phyloP scores from a whole-genome alignment of 495 filamentous ascomycete genomes.

The Penicillium macrosclerotiorum region DNA sequence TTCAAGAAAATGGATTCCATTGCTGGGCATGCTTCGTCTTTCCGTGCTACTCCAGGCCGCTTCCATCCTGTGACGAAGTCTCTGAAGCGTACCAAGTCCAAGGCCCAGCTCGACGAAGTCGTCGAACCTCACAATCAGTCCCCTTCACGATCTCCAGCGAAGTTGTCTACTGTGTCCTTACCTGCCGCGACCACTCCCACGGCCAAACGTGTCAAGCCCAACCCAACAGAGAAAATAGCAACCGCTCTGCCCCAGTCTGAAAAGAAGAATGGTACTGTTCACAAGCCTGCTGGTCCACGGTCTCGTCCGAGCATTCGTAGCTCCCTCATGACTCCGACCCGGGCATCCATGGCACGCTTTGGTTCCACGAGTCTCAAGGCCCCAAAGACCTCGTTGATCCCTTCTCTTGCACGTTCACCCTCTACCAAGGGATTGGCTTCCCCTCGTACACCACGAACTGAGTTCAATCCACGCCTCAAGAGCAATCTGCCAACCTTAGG shows the following conservation, averaged over 20 bases:
- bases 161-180: conserved; percentile 29
- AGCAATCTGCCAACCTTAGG: conserved; percentile 38
- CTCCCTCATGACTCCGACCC: conserved; percentile 74
- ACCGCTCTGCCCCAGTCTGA: conserved; percentile 38
- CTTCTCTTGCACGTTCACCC: conserved; percentile 50
- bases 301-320: conserved; percentile 32
- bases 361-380: conserved; percentile 54
- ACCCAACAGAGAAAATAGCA: conserved; percentile 57
- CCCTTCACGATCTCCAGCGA: conserved; percentile 38
- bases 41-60: conserved; percentile 61
- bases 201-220: conserved; percentile 64
- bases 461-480: conserved; percentile 48
- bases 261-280: conserved; percentile 11
- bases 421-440: conserved; percentile 40
- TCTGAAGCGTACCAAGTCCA: conserved; percentile 75
- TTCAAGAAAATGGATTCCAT: conserved; percentile 99
- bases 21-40: conserved; percentile 75
- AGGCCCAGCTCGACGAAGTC: conserved; percentile 66
- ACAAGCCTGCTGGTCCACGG: conserved; percentile 39
- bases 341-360: conserved; percentile 68
- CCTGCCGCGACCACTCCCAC: conserved; percentile 23
- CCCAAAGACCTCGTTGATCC: conserved; percentile 52
- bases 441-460: conserved; percentile 45
- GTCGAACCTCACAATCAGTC: conserved; percentile 33
- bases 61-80: conserved; percentile 52